Conservation (phyloP, 2,329 filamentous ascomycete species). For the Epichloe bromicola region DNA sequence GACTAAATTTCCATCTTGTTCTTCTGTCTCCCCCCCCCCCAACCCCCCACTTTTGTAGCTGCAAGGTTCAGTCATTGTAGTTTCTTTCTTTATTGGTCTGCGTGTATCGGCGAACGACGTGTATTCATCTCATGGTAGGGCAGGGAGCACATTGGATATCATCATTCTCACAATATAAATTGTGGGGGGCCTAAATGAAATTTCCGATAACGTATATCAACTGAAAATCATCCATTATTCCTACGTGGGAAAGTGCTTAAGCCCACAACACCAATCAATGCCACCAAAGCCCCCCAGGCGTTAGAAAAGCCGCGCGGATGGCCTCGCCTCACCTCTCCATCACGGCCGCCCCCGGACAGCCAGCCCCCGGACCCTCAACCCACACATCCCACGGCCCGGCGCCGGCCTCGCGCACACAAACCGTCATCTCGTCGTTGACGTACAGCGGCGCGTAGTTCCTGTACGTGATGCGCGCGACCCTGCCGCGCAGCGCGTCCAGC, state of each 20-base stretch:
- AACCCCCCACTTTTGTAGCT: not conserved
- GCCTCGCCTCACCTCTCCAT: constrained; percentile 6
- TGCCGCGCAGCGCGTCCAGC: constrained; percentile 44
- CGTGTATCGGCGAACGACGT: no score
- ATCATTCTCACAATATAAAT: no score
- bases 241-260: no score
- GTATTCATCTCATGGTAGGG: no score
- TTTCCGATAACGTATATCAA: no score
- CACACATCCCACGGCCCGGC: constrained; percentile 45
- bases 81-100: no score
- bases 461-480: constrained; percentile 54
- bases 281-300: not conserved
- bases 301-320: not conserved
- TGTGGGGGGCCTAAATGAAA: no score
- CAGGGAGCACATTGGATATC: no score
- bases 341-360: constrained; percentile 41
- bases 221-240: no score
- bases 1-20: constrained; percentile 20
- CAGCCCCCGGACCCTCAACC: constrained; percentile 47
- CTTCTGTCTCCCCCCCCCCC: no score
- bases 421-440: constrained; percentile 52
- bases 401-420: constrained; percentile 47
- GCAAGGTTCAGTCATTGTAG: no score
- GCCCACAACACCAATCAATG: no score
- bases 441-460: constrained; percentile 73